Evolutionary conservation across 1,284 basidiomycete genomes (phyloP).

Genomic region (Marasmius fiardii): DNA sequence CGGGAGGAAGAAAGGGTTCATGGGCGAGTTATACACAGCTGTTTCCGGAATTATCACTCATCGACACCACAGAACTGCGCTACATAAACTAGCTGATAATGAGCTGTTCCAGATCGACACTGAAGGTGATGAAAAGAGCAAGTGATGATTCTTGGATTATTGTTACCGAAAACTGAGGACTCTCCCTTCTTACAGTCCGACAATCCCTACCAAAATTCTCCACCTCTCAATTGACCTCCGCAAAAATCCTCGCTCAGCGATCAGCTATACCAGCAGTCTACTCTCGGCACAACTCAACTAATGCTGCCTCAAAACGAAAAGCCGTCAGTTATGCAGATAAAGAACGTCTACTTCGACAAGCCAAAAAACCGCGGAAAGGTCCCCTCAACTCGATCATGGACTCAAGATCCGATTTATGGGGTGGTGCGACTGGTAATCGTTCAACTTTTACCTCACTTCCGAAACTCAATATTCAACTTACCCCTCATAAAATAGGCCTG

Average conservation of each 20-base stretch:
- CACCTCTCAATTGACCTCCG: slow-evolving; percentile 59
- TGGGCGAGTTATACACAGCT: slow-evolving; percentile 48
- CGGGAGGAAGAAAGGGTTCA: slow-evolving; percentile 75
- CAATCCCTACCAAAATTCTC: slow-evolving; percentile 54
- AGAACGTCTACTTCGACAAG: slow-evolving; percentile 69
- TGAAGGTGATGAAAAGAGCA: slow-evolving; percentile 75
- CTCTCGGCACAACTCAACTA: slow-evolving; percentile 40
- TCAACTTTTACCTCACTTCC: too few relatives aligned
- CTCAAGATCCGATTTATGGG: slow-evolving; percentile 40
- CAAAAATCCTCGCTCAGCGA: slow-evolving; percentile 80
- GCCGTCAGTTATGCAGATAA: slow-evolving; percentile 60
- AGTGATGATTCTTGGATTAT: too few relatives aligned
- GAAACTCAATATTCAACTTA: too few relatives aligned
- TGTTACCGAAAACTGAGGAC: not conserved
- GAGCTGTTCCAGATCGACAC: slow-evolving; percentile 81
- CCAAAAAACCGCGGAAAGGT: slow-evolving; percentile 63
- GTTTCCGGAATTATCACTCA: slow-evolving; percentile 13
- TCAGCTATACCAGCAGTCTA: slow-evolving; percentile 83
- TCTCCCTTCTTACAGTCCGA: slow-evolving; percentile 44
- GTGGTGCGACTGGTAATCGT: slow-evolving; percentile 7
- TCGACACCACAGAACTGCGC: slow-evolving; percentile 38
- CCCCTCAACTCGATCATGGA: slow-evolving; percentile 71
- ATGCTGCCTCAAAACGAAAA: slow-evolving; percentile 32
- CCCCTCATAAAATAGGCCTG: slow-evolving; percentile 46
- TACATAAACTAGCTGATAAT: slow-evolving; percentile 64